Evolutionary conservation across 345 rosid species (phyloP), one percentile per base, ranked within the genome.

Genomic region (Boechera divaricarpa): DNA sequence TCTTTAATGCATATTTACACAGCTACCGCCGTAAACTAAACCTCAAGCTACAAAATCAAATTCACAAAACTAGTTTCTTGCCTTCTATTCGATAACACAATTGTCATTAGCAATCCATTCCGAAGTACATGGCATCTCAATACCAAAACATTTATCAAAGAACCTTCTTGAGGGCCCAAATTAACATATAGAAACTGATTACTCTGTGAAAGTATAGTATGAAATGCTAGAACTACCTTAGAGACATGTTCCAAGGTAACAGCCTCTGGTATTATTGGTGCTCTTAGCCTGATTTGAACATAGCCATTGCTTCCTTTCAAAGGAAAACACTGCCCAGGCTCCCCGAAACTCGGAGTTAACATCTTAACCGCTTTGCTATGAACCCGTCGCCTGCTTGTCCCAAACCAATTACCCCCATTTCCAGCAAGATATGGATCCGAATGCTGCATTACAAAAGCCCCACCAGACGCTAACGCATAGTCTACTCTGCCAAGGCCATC

Each of bases 311-410:
- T 86, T 70, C 98, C 99, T 79, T 84, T 88, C 83, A 92, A 54
- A 1, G 99, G 86, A 79, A 95, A 95, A 79, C 99, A 92, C 81
- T 90, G 92, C 0, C 99, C 99, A n/a, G 98, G 97, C 87, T 95
- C 96, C 24, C 97, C 98, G 13, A 88, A 92, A 87, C 99, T 92
- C 1, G 99, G 99, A 24, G 73, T 86, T 83, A 95, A 79, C 89
- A 95, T 86, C 85, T 82, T 93, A 44, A 54, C 70, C 4, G 98
- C 91, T 58, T 84, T 83, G 13, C 66, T 68, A 58, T 86, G 90
- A 75, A 85, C 89, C 49, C 82, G 77, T 59, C 70, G 54, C 67
- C 42, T 38, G 38, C 78, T 73, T 7, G 60, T 68, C 5, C 60
- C 54, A 52, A 90, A 80, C 98, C 96, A 90, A 73, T 54, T 18